These are phyloP conservation scores for Aaosphaeria pasadenensis DNA, from an alignment of 2,329 filamentous ascomycete genomes.

Conservation along the genomic window DNA sequence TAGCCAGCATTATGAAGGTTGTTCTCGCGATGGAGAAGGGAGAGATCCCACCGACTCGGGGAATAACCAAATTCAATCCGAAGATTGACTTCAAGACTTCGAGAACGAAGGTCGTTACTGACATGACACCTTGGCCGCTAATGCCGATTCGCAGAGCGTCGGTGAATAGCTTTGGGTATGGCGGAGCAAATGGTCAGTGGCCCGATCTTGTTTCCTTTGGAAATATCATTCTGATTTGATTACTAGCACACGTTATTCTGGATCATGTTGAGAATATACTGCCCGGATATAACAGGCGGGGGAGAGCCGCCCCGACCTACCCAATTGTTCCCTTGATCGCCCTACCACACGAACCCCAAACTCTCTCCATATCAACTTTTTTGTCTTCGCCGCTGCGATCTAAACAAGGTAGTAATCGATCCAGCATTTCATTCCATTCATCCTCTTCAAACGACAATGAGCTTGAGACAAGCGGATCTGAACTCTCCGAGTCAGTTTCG, in stretches of 20 bases:
- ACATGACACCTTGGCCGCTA: constrained; percentile 7
- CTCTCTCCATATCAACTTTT: too few species aligned
- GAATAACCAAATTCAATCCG: constrained; percentile 8
- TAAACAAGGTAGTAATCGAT: too few species aligned
- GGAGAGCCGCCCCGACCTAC: too few species aligned
- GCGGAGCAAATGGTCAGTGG: constrained; percentile 9
- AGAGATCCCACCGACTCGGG: constrained; percentile 21
- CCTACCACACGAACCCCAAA: too few species aligned
- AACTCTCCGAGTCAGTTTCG: neutral
- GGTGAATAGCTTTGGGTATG: constrained; percentile 10
- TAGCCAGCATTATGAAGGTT: constrained; percentile 34
- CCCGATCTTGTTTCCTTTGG: neutral
- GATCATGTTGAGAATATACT: neutral
- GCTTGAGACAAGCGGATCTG: neutral
- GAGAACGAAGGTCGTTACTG: constrained; percentile 4
- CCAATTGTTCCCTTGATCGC: too few species aligned
- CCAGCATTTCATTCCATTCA: neutral
- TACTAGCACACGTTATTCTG: constrained; percentile 3
- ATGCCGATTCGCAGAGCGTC: constrained; percentile 2
- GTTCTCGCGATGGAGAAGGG: constrained; percentile 36
- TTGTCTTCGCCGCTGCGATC: too few species aligned
- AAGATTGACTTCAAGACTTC: constrained; percentile 5
- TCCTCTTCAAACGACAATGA: neutral
- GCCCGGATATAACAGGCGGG: neutral
- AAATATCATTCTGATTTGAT: neutral